A percentile compares a stretch with the other conserved stretches of the same genome.
Conservation (phyloP, 441 rosid genomes). For the Adansonia gregorii region DNA sequence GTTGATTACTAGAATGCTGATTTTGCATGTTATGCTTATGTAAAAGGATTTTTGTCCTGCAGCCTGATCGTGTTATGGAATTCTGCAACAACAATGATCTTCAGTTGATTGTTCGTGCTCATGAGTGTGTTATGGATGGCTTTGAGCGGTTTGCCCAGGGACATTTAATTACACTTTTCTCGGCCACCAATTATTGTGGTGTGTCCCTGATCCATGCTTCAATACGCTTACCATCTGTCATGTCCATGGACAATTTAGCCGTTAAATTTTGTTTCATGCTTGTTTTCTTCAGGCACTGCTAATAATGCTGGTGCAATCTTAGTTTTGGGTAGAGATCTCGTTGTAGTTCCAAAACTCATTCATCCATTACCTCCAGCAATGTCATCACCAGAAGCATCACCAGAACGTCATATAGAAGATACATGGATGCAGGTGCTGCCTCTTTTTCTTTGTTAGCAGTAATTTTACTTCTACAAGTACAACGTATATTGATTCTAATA, state of each 20-base stretch:
- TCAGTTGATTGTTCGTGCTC: conserved; percentile 95
- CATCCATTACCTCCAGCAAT: conserved; percentile 95
- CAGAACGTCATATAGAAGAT: conserved; percentile 85
- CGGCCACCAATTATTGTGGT: conserved; percentile 98
- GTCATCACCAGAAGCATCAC: conserved; percentile 81
- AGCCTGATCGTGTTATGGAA: conserved; percentile 99
- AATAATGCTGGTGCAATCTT: conserved; percentile 98
- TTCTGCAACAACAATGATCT: conserved; percentile 97
- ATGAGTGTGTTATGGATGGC: conserved; percentile 99
- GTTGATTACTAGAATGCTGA: background rate
- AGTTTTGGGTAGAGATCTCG: conserved; percentile 98
- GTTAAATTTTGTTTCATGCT: conserved; percentile 7
- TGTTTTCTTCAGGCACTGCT: conserved; percentile 94
- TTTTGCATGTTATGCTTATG: conserved; percentile 30
- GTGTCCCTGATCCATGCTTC: too few relatives aligned
- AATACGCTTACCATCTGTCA: too few relatives aligned
- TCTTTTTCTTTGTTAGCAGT: background rate
- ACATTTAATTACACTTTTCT: conserved; percentile 94
- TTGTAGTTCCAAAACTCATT: conserved; percentile 94
- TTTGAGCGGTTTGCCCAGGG: conserved; percentile 98
- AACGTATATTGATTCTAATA: too few relatives aligned
- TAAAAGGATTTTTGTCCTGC: conserved; percentile 33
- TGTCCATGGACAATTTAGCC: background rate
- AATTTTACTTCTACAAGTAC: background rate
- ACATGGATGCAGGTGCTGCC: conserved; percentile 95